phyloP scores from a whole-genome alignment of 2,329 filamentous ascomycete genomes.

The Calonectria crousiana region DNA sequence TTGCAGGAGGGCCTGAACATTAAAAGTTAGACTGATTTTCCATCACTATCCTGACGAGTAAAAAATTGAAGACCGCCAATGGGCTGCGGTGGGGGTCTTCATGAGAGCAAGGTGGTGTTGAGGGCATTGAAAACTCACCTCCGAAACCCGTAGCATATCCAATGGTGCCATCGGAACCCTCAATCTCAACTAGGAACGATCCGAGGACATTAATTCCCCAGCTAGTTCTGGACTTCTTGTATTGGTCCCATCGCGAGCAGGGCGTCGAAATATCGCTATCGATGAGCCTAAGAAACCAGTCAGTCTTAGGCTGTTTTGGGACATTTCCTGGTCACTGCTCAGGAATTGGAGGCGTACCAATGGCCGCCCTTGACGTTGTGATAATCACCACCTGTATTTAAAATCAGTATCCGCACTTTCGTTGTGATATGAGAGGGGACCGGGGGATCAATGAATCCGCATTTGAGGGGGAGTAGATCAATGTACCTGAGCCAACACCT shows the following conservation, averaged over 20 bases:
- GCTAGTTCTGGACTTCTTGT: constrained; percentile 86
- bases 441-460: neutral
- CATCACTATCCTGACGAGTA: neutral
- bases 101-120: neutral
- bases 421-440: neutral
- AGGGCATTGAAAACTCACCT: constrained; percentile 58
- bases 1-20: constrained; percentile 82
- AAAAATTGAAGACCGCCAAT: constrained; percentile 1
- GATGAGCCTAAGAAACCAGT: constrained; percentile 77
- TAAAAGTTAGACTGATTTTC: constrained; percentile 16
- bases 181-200: constrained; percentile 91
- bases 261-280: constrained; percentile 94
- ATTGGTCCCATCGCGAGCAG: constrained; percentile 90
- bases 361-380: constrained; percentile 88
- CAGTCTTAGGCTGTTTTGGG: neutral
- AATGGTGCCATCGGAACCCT: constrained; percentile 90
- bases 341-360: constrained; percentile 59
- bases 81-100: neutral
- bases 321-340: neutral
- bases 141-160: constrained; percentile 96
- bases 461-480: neutral
- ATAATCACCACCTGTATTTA: constrained; percentile 77
- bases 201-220: constrained; percentile 97
- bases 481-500: constrained; percentile 49
- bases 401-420: constrained; percentile 4